Base-by-base conservation (phyloP, 2,329 filamentous ascomycete genomes). In the Botrytis squamosa region DNA sequence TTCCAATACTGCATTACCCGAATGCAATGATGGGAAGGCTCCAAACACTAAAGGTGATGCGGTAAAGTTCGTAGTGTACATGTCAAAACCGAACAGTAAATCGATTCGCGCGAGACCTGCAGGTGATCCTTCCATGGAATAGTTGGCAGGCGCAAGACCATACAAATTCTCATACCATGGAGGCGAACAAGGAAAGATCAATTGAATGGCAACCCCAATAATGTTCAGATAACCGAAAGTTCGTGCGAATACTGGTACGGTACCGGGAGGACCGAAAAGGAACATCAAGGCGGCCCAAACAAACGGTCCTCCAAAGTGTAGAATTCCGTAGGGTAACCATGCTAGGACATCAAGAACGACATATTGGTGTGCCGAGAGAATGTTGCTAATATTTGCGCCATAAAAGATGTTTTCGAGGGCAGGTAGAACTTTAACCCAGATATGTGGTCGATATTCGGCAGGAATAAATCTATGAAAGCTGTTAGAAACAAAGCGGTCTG, bases 161-260 rank as follows among this genome's bases (percentile, higher is more conserved):
- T 97, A 94, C 80, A 93, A 87, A 83, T 96, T 97, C 86, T 98
- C 95, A 81, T 98, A 98, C 95, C 95, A 98, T 1, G 95, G 95
- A 40, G 95, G 93, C 38, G 95, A 96, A 85, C 95, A 98, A 1
- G 95, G 95, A 84, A 98, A 97, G 75, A 94, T 83, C 71, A 98
- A 87, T 84, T 98, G 95, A 77, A 97, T 95, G 46, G 91, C 89
- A 73, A 98, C 95, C 71, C 94, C 95, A 20, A 91, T 86, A 76
- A 97, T 89, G 84, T 94, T 96, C 89, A 98, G 92, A 87, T 95
- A 98, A 74, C 95, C 95, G 79, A 98, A 97, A 69, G 92, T 90
- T 78, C 92, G 91, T 25, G 93, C 94, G 81, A 95, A 98, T 29
- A 94, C 90, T 16, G 94, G 93, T 1, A 93, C 88, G 0, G 93